Evolutionary conservation across 1,139 yeast species (phyloP).

Genomic region (Scheffersomyces parashehatae): DNA sequence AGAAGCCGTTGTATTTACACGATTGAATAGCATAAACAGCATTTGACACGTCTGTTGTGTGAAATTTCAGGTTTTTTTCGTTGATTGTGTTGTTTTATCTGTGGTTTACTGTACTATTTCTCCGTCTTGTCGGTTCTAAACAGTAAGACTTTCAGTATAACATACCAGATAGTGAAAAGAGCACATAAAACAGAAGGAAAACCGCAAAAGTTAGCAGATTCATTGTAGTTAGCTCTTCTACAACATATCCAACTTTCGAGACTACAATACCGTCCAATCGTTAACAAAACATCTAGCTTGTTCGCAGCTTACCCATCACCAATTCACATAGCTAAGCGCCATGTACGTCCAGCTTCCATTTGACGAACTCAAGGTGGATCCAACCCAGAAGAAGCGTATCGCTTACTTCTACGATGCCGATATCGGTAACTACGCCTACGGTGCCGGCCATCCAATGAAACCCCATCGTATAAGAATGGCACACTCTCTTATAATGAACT

Average conservation of each 20-base stretch:
- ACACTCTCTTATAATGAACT: conserved; percentile 94
- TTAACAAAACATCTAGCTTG: not conserved
- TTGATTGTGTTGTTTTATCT: too few relatives aligned
- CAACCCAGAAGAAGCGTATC: conserved; percentile 43
- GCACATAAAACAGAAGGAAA: not conserved
- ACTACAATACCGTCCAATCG: not conserved
- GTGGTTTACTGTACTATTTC: too few relatives aligned
- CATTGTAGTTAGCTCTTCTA: too few relatives aligned
- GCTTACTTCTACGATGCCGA: conserved; percentile 65
- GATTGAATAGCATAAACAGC: too few relatives aligned
- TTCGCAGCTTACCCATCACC: too few relatives aligned
- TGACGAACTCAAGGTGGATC: conserved; percentile 46
- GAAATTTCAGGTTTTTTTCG: too few relatives aligned
- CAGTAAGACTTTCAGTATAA: not conserved
- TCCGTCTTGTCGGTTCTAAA: too few relatives aligned
- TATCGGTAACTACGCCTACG: conserved; percentile 96
- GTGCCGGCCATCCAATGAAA: conserved; percentile 98
- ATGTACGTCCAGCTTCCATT: conserved; percentile 49
- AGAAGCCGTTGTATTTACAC: too few relatives aligned
- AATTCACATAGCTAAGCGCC: not conserved
- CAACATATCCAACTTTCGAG: not conserved
- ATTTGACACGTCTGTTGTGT: too few relatives aligned
- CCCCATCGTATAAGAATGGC: conserved; percentile 99
- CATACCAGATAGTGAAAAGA: not conserved
- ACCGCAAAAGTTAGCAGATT: not conserved